A percentile compares a stretch with the other conserved stretches of the same genome.
These are phyloP conservation scores for Talaromyces sp. DNA, from an alignment of 2,329 filamentous ascomycete species.

Conservation along the genomic window DNA sequence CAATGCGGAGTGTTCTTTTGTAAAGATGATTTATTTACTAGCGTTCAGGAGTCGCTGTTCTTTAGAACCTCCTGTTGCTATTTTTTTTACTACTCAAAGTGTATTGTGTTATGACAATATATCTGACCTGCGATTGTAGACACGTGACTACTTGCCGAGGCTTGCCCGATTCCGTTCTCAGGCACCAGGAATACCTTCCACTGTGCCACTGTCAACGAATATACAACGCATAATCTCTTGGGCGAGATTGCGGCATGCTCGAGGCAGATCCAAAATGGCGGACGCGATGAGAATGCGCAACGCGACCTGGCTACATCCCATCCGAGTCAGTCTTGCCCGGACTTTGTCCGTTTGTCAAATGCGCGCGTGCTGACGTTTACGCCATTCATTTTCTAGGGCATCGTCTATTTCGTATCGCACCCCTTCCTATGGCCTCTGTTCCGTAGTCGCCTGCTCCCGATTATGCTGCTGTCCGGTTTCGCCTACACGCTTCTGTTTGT, in stretches of 20 bases:
- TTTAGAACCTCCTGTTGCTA: not conserved
- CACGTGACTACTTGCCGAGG: not conserved
- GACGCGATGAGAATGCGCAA: constrained; percentile 13
- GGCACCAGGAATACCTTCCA: not conserved
- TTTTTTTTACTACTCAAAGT: not conserved
- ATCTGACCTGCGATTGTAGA: not conserved
- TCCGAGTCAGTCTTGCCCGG: constrained; percentile 33
- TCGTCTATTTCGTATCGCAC: constrained; percentile 74
- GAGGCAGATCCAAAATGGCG: not conserved
- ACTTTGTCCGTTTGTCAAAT: not conserved
- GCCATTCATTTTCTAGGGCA: constrained; percentile 53
- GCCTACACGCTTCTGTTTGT: constrained; percentile 83
- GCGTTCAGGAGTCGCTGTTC: not conserved
- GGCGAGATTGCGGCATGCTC: not conserved
- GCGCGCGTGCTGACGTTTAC: constrained; percentile 5
- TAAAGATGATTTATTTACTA: not conserved
- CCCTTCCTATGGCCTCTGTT: constrained; percentile 80
- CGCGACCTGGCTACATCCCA: constrained; percentile 44
- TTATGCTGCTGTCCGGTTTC: constrained; percentile 73
- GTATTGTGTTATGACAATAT: not conserved
- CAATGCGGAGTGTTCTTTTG: not conserved
- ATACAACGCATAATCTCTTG: not conserved
- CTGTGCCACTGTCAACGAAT: not conserved
- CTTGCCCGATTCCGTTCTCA: not conserved
- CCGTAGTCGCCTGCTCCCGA: constrained; percentile 68